Evolutionary conservation across 331 rosid species (phyloP), one percentile per base, ranked within the genome.

Genomic region (Rosa hybrid): DNA sequence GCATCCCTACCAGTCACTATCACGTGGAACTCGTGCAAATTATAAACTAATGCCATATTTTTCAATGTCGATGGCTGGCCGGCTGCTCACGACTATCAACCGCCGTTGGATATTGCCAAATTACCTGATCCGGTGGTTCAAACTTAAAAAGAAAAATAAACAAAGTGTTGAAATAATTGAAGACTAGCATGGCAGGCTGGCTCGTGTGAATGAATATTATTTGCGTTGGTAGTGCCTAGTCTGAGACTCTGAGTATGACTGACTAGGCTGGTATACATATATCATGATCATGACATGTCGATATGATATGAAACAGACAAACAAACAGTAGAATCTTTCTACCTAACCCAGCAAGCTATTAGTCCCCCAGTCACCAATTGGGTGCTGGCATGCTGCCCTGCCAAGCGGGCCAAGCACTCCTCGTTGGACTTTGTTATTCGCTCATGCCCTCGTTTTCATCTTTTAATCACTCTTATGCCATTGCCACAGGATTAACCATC

Each of bases 381-480:
- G 1, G 56, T 21, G 42, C 71, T 34, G 42, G 42, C 62, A 3
- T 34, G 38, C 38, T 34, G 38, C 38, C 38, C 38, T 34, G 38
- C 38, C 38, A 34, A 34, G 38, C 38, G 38, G 38, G 38, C n/a
- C 18, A 30, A 67, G 21, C 7, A 17, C 71, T 8, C 23, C 46
- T 7, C 49, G 5, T 39, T 67, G 72, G 27, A 21, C 25, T 25
- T 56, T 16, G 4, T n/a, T 1, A 16, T 21, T 27, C 14, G 7
- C 44, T 16, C 14, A 14, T 12, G 41, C 27, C 78, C 84, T 34
- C 48, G 14, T 7, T 41, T 68, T 45, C 34, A 2, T 42, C 0
- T 0, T 8, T 57, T 50, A 81, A 64, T 41, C 56, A 50, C 84
- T 11, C 25, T 12, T 17, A 16, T 46, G 50, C 76, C 84, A 9